Evolutionary conservation across 1,284 basidiomycete species (phyloP).

Genomic region (Megacollybia platyphylla): DNA sequence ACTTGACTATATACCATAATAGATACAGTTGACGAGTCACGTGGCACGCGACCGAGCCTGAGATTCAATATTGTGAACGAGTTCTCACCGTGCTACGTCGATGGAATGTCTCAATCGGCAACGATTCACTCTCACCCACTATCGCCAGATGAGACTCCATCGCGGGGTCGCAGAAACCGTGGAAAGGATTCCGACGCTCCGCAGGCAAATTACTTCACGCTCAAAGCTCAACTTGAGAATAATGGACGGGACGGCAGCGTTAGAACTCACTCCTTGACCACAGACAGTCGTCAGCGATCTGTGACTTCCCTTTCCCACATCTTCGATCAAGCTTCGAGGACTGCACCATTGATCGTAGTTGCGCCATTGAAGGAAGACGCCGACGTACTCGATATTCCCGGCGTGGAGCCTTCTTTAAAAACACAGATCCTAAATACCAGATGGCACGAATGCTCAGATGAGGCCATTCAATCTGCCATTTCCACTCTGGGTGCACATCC

Average conservation of each 20-base stretch:
- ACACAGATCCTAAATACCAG: slow-evolving; percentile 42
- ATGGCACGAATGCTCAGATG: slow-evolving; percentile 65
- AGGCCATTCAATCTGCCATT: slow-evolving; percentile 51
- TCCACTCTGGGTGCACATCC: slow-evolving; percentile 39
- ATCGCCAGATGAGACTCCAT: slow-evolving; percentile 36
- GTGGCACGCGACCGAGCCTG: no score
- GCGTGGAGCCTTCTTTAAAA: slow-evolving; percentile 9
- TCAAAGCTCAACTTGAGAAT: slow-evolving; percentile 45
- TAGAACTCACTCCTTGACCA: slow-evolving; percentile 16
- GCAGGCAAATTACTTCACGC: slow-evolving; percentile 40
- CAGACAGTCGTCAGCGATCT: slow-evolving; percentile 11
- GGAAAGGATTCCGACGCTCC: slow-evolving; percentile 13
- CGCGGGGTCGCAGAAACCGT: slow-evolving; percentile 17
- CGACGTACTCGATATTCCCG: background rate
- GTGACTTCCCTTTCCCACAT: slow-evolving; percentile 20
- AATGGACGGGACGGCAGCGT: slow-evolving; percentile 52
- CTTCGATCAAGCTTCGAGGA: slow-evolving; percentile 18
- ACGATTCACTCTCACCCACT: slow-evolving; percentile 59
- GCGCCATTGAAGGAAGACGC: slow-evolving; percentile 10
- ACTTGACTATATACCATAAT: no score
- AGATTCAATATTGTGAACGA: no score
- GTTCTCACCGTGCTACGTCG: background rate
- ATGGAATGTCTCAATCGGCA: slow-evolving; percentile 17
- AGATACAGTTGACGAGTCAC: no score
- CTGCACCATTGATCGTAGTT: slow-evolving; percentile 40